Evolutionary conservation across 768 basidiomycete genomes (phyloP), one percentile per base, ranked within the genome.

Genomic region (Boletus huronensis): DNA sequence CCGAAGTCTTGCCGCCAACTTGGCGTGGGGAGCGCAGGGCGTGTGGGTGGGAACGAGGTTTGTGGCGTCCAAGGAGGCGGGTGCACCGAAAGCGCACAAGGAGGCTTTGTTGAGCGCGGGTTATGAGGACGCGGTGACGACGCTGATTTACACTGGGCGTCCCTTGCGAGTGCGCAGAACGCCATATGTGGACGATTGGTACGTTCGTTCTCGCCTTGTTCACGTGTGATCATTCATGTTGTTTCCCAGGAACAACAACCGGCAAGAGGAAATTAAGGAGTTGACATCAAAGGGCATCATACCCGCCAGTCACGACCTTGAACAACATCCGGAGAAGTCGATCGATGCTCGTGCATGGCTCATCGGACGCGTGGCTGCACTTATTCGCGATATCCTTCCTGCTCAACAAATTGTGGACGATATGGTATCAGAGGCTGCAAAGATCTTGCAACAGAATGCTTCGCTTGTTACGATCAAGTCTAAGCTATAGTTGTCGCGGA

Each of bases 1-100:
- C 5, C 81, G 93, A 47, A 82, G 88, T 54, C 77, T 96, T 9
- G 93, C 91, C 4, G 90, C 94, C 16, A 92, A 94, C 64, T 71
- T 98, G 51, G 78, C 85, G 62, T 95, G 88, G 83, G 94, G 94
- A 58, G 93, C 93, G 35, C 81, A 92, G 61, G 94, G 79, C 34
- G 92, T 94, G 50, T 94, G 89, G 90, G 88, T 90, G 35, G 90
- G 89, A 42, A 91, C 89, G 4, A 82, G 93, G 43, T 95, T 96
- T 64, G 93, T 95, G 25, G 92, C 93, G 14, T 75, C 82, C 16
- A 78, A 72, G 5, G 92, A 95, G 69, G 93, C 93, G 32, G 79
- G 79, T 42, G 93, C 93, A 11, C 88, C 91, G 2, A 85, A 86
- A 69, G 79, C 78, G 55, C 93, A 96, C 76, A 96, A 96, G 74